Conservation (phyloP, 208 protist genomes). For the Leishmania tropica region DNA sequence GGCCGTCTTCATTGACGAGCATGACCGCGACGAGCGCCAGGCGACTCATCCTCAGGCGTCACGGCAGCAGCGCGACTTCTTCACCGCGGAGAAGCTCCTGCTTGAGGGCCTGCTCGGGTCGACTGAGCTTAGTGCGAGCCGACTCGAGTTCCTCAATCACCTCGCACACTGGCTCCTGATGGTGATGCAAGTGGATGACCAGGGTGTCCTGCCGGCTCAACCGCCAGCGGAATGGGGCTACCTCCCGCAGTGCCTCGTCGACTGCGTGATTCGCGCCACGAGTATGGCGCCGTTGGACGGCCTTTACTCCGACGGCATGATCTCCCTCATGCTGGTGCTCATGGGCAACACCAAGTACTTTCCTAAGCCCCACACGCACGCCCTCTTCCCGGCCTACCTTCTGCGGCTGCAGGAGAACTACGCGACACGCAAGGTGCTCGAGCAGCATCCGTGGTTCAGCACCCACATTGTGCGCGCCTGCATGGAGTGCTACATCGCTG, state of each 20-base stretch:
- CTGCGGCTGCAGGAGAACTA: constrained; percentile 56
- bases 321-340: constrained; percentile 86
- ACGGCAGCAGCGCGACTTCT: constrained; percentile 47
- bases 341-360: constrained; percentile 92
- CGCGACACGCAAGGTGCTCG: constrained; percentile 52
- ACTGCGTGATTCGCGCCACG: constrained; percentile 71
- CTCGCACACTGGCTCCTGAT: constrained; percentile 80
- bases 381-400: constrained; percentile 79
- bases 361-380: constrained; percentile 90
- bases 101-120: constrained; percentile 67
- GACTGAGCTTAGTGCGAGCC: constrained; percentile 39
- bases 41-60: constrained; percentile 49
- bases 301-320: constrained; percentile 64
- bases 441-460: constrained; percentile 82
- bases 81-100: constrained; percentile 55
- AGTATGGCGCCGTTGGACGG: constrained; percentile 60
- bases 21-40: constrained; percentile 59
- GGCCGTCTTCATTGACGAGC: constrained; percentile 61
- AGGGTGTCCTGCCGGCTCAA: constrained; percentile 47
- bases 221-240: constrained; percentile 76
- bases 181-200: constrained; percentile 57
- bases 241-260: constrained; percentile 85
- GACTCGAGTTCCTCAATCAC: constrained; percentile 72
- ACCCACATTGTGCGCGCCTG: constrained; percentile 79
- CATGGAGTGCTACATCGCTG: constrained; percentile 90